phyloP scores from a whole-genome alignment of 371 early-diverging fungal genomes.

The Batkoa obscura region DNA sequence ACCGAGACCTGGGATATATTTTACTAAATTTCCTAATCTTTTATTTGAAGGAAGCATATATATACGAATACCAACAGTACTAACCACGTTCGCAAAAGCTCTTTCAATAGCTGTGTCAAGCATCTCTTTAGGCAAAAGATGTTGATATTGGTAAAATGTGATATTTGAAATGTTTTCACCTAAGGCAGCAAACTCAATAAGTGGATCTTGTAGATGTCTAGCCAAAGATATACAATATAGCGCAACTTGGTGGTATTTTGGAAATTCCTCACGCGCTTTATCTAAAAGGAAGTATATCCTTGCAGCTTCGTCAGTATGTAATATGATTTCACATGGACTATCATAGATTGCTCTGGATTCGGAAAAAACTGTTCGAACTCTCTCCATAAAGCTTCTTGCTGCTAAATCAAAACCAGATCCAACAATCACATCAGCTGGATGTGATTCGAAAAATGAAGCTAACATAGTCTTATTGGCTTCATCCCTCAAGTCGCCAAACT shows the following conservation, averaged over 20 bases:
- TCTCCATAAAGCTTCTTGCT: constrained; percentile 48
- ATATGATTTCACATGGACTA: constrained; percentile 31
- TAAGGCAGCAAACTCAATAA: constrained; percentile 63
- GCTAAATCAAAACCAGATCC: constrained; percentile 60
- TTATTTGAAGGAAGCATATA: constrained; percentile 52
- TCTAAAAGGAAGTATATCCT: constrained; percentile 65
- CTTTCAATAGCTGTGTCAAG: constrained; percentile 50
- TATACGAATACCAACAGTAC: constrained; percentile 72
- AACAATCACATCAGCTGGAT: constrained; percentile 57
- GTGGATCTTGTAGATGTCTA: constrained; percentile 67
- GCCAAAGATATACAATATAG: constrained; percentile 81
- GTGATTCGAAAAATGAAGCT: constrained; percentile 32
- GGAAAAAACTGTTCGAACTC: constrained; percentile 31
- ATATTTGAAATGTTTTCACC: constrained; percentile 47
- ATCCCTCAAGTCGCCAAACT: constrained; percentile 37
- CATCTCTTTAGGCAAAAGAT: constrained; percentile 40
- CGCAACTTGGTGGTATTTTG: constrained; percentile 35
- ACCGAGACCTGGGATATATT: constrained; percentile 86
- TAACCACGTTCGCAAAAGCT: constrained; percentile 73
- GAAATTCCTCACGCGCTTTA: constrained; percentile 52
- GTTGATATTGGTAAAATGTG: constrained; percentile 56
- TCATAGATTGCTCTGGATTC: constrained; percentile 11
- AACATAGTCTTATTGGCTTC: constrained; percentile 27
- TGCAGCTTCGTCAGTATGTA: constrained; percentile 64
- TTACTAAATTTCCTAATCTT: constrained; percentile 49